Evolutionary conservation across 306 rosid species (phyloP), one percentile per base, ranked within the genome.

Genomic region (Cicer arietinum): DNA sequence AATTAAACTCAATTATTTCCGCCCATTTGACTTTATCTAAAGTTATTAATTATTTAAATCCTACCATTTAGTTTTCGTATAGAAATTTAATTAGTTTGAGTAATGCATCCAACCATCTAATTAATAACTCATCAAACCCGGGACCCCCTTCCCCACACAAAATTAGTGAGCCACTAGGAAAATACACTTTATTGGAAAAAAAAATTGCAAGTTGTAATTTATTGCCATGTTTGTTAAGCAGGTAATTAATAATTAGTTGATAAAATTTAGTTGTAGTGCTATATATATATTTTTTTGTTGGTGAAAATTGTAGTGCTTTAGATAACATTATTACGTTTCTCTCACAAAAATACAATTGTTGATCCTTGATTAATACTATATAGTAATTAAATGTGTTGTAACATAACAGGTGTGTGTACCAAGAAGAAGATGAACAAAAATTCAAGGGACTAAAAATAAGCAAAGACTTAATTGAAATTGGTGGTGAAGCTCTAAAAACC

Each of bases 401-500:
- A 65, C 52, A 42, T 10, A 65, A 30, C 83, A 95, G 99, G 85
- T 84, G 98, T 43, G 88, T 95, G 11, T 89, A 90, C 87, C 99
- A 95, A 84, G 99, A 90, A 82, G 99, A 95, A 89, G 99, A 95
- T 52, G 96, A 85, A 5, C 84, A 90, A 11, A 81, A 88, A 37
- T 78, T 85, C 20, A 95, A 92, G 85, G 99, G 99, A 14, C 61
- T 92, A 17, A 92, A 86, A 79, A 88, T 92, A n/a, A 95, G 98
- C 91, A 92, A 89, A 77, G 96, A 95, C 12, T 75, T 95, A 0
- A 77, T 95, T 53, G 99, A 90, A 69, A 90, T 95, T 6, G 99
- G 99, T 1, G 99, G 99, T 3, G 97, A 94, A 16, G 99, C 99
- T 20, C 85, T 95, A 22, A 95, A 95, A 71, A 90, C 99, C 22